A percentile compares a stretch with the other conserved stretches of the same genome.
These are phyloP conservation scores for Puccinellia tenuiflora DNA, from an alignment of 176 grass and related monocot genomes.

Conservation along the genomic window DNA sequence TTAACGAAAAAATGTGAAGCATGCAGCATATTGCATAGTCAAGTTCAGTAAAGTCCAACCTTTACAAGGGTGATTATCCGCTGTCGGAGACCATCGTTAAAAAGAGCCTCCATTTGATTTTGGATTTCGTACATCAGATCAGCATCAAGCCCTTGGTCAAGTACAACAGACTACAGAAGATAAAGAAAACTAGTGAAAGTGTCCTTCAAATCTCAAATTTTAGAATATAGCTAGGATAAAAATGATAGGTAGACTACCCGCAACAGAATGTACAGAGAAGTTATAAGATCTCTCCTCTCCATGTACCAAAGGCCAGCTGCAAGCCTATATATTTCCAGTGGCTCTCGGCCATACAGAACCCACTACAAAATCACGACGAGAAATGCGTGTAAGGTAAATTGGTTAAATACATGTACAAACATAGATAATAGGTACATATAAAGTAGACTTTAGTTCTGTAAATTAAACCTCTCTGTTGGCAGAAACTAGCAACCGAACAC, in stretches of 20 bases:
- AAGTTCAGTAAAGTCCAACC: constrained; percentile 46
- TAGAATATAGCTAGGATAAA: not conserved
- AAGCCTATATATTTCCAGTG: constrained; percentile 83
- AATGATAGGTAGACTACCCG: constrained; percentile 43
- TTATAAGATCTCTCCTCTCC: constrained; percentile 97
- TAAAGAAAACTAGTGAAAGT: constrained; percentile 12
- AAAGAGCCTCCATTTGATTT: constrained; percentile 69
- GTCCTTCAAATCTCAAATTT: not conserved
- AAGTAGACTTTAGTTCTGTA: constrained; percentile 6
- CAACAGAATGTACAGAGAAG: constrained; percentile 86
- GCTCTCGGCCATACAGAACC: constrained; percentile 82
- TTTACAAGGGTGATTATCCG: constrained; percentile 69
- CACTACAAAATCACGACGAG: constrained; percentile 47
- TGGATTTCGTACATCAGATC: constrained; percentile 87
- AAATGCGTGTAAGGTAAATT: constrained; percentile 10
- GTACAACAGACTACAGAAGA: constrained; percentile 71
- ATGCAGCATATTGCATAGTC: constrained; percentile 14
- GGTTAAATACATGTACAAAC: constrained; percentile 18
- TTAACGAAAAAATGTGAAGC: constrained; percentile 9
- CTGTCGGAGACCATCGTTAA: constrained; percentile 66
- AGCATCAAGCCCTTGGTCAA: constrained; percentile 83
- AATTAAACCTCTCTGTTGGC: constrained; percentile 76
- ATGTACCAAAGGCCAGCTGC: constrained; percentile 95
- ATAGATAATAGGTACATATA: not conserved
- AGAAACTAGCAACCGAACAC: constrained; percentile 86